Conservation (phyloP, 495 filamentous ascomycete genomes). For the Penicillium simplicissimum region DNA sequence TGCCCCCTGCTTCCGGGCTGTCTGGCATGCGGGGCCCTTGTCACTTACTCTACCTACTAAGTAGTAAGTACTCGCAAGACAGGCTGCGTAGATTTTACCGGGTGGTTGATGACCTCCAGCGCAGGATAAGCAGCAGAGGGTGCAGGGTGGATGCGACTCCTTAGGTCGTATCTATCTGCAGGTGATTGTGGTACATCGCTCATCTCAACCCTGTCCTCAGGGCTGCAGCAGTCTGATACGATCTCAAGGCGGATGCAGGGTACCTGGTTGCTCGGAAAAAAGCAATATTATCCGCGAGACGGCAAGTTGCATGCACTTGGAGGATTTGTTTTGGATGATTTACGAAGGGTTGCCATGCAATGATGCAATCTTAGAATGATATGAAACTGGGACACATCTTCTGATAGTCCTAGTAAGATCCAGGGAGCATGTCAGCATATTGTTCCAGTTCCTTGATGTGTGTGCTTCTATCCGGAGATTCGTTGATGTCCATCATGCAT, state of each 20-base stretch:
- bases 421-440: no score
- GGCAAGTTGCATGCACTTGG: slow-evolving; percentile 8
- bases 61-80: background rate
- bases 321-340: background rate
- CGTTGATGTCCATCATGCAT: no score
- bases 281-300: slow-evolving; percentile 1
- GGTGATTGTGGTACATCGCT: background rate
- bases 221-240: background rate
- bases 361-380: background rate
- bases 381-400: background rate
- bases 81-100: no score
- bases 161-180: background rate
- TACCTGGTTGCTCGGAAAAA: slow-evolving; percentile 7
- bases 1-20: slow-evolving; percentile 19
- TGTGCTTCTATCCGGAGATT: no score
- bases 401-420: no score
- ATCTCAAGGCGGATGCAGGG: background rate
- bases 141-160: background rate
- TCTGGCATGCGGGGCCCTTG: slow-evolving; percentile 13
- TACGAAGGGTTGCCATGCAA: background rate
- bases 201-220: background rate
- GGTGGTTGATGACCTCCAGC: background rate
- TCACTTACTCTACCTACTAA: background rate
- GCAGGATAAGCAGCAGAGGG: background rate
- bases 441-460: no score